These are phyloP conservation scores for Candida chilensis DNA, from an alignment of 805 yeast species.

Conservation along the genomic window DNA sequence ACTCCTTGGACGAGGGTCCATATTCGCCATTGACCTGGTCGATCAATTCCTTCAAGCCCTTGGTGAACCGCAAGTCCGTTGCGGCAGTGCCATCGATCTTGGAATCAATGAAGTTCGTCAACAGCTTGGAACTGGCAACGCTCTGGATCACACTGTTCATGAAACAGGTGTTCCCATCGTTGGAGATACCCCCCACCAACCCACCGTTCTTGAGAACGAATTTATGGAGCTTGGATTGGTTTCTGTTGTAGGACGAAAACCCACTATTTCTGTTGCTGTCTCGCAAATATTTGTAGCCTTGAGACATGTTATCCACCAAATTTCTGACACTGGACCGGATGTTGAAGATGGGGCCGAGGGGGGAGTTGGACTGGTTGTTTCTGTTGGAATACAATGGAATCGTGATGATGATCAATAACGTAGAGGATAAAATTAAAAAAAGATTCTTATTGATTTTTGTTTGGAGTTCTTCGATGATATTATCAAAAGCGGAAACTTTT, in stretches of 20 bases:
- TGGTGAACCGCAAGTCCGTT: constrained; percentile 33
- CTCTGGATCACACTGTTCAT: constrained; percentile 88
- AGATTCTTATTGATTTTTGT: too few species aligned
- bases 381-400: background rate
- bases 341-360: background rate
- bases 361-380: background rate
- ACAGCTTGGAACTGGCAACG: constrained; percentile 62
- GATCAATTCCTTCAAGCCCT: constrained; percentile 41
- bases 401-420: background rate
- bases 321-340: background rate
- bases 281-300: background rate
- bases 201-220: constrained; percentile 57
- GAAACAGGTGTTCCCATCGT: constrained; percentile 92
- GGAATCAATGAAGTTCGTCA: constrained; percentile 45
- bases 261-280: background rate
- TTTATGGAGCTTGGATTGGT: constrained; percentile 14
- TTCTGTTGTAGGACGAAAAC: background rate
- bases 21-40: constrained; percentile 49
- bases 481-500: too few species aligned
- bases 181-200: constrained; percentile 73
- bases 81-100: constrained; percentile 14
- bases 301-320: background rate
- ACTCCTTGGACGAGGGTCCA: constrained; percentile 45
- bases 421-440: background rate
- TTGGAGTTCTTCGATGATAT: too few species aligned